These are phyloP conservation scores for Arctium lappa DNA, from an alignment of 129 eudicot species.

Conservation along the genomic window DNA sequence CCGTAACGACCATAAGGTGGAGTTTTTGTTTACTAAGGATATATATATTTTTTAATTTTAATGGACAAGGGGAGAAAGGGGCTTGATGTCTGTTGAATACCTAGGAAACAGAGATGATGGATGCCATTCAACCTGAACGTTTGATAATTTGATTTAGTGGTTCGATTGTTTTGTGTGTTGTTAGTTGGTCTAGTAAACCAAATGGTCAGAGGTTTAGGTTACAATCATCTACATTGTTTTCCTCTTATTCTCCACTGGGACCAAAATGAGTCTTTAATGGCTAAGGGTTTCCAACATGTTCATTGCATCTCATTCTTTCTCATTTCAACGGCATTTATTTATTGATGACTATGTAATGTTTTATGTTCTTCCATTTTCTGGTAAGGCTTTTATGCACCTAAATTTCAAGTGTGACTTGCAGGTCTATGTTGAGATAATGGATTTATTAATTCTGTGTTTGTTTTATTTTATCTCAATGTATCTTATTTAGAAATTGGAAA, in stretches of 20 bases:
- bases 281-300: neutral
- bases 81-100: neutral
- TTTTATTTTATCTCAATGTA: neutral
- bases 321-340: neutral
- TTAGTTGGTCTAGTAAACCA: neutral
- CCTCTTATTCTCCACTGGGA: neutral
- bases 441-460: neutral
- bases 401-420: neutral
- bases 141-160: neutral
- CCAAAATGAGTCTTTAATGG: neutral
- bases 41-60: neutral
- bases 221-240: neutral
- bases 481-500: neutral
- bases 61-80: too few relatives aligned
- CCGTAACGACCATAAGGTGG: constrained; percentile 50
- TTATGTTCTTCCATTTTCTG: neutral
- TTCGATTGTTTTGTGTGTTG: neutral
- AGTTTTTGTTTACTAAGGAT: neutral
- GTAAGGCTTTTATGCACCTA: neutral
- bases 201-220: neutral
- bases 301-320: neutral
- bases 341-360: neutral
- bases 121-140: neutral
- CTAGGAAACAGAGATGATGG: too few relatives aligned
- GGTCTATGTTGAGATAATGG: neutral